Conservation (phyloP, 1,139 yeast species). For the Candida tetrigidarum region DNA sequence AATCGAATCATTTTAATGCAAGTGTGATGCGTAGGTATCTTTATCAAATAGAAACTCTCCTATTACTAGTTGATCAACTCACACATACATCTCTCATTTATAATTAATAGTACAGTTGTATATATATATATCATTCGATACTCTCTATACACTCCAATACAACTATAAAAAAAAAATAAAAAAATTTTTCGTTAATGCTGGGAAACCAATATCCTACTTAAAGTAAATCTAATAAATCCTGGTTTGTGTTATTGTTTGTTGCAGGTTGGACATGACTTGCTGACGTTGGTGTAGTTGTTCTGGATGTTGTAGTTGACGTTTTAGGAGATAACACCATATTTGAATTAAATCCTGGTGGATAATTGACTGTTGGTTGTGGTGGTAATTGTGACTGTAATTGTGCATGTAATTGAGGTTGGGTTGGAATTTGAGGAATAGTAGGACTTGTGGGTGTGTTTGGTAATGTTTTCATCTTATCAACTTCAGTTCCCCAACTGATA, state of each 20-base stretch:
- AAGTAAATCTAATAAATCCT: constrained; percentile 17
- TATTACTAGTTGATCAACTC: neutral
- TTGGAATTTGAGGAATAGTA: neutral
- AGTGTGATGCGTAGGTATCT: neutral
- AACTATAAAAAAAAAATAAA: neutral
- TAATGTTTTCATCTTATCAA: constrained; percentile 17
- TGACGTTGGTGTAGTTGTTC: constrained; percentile 3
- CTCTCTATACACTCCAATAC: neutral
- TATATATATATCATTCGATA: too few species aligned
- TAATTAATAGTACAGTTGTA: too few species aligned
- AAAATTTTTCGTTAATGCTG: neutral
- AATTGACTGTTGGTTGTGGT: constrained; percentile 14
- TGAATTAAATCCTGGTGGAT: constrained; percentile 38
- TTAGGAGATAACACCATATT: constrained; percentile 25
- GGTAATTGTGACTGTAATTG: neutral
- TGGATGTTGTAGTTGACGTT: constrained; percentile 4
- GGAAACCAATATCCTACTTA: constrained; percentile 4
- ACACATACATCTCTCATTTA: too few species aligned
- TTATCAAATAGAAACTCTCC: neutral
- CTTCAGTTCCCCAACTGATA: constrained; percentile 27
- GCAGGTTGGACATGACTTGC: neutral
- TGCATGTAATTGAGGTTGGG: constrained; percentile 2
- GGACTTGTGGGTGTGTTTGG: constrained; percentile 14
- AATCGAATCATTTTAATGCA: neutral
- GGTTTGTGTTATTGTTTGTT: constrained; percentile 6